Percentiles rank a stretch among this genome's conserved stretches.
phyloP scores from a whole-genome alignment of 2,329 filamentous ascomycete species.

The Penicillium brevicompactum region DNA sequence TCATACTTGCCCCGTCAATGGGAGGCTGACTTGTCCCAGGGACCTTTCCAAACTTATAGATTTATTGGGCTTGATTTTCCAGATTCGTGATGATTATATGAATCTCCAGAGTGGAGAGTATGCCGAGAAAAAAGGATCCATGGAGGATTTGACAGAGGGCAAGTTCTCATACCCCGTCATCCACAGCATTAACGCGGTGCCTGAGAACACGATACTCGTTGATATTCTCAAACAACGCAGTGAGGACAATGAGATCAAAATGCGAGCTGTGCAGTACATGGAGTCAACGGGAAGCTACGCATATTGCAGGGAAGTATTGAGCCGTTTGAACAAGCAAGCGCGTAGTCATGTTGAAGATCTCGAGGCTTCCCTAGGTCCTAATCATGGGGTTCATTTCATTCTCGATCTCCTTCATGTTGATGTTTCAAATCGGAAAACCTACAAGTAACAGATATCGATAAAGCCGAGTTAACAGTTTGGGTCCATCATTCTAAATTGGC shows the following conservation, averaged over 20 bases:
- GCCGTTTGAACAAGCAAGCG: too few relatives aligned
- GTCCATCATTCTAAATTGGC: too few relatives aligned
- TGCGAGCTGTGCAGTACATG: constrained; percentile 85
- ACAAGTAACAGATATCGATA: too few relatives aligned
- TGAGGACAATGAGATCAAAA: constrained; percentile 75
- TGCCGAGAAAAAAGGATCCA: constrained; percentile 6
- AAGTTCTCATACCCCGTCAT: constrained; percentile 13
- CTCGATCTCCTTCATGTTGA: too few relatives aligned
- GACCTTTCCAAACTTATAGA: constrained; percentile 44
- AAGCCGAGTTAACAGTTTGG: too few relatives aligned
- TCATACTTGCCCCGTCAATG: background rate
- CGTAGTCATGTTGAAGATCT: too few relatives aligned
- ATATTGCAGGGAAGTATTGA: constrained; percentile 50
- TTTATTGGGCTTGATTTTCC: constrained; percentile 81
- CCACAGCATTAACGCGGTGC: background rate
- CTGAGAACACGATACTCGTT: background rate
- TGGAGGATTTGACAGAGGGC: constrained; percentile 13
- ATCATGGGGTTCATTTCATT: too few relatives aligned
- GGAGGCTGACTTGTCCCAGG: constrained; percentile 37
- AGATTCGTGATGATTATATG: constrained; percentile 57
- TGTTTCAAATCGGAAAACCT: too few relatives aligned
- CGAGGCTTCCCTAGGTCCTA: too few relatives aligned
- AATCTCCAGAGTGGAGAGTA: constrained; percentile 10
- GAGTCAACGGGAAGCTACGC: constrained; percentile 81
- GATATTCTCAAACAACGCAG: background rate